These are phyloP conservation scores for Quercus robur DNA, from an alignment of 306 rosid genomes.

Conservation along the genomic window DNA sequence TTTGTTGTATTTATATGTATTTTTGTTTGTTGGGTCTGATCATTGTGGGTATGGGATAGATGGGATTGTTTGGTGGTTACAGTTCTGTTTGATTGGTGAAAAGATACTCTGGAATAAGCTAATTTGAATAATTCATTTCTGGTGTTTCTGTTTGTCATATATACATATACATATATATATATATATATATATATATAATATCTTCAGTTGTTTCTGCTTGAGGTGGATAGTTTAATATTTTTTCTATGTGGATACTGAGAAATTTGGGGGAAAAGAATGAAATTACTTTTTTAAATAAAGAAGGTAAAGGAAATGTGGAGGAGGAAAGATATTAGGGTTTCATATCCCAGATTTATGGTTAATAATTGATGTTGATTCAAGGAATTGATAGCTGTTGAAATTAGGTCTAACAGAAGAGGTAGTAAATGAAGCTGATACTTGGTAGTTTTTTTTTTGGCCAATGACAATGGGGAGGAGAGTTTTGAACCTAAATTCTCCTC, in stretches of 20 bases:
- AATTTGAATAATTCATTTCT: background rate
- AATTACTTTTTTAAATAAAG: background rate
- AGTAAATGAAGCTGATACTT: background rate
- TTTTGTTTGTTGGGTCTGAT: slow-evolving; percentile 6
- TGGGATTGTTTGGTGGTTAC: background rate
- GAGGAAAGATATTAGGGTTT: background rate
- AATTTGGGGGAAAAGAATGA: background rate
- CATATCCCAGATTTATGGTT: background rate
- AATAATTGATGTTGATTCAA: background rate
- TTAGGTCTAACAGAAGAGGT: background rate
- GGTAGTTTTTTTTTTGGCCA: no score
- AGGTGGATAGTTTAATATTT: background rate
- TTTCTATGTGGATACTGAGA: background rate
- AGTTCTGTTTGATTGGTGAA: background rate
- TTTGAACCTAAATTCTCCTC: no score
- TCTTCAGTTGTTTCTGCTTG: background rate
- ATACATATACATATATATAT: no score
- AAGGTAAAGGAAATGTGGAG: background rate
- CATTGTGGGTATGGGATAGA: background rate
- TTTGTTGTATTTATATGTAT: background rate
- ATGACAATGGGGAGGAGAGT: no score
- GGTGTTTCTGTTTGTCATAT: background rate
- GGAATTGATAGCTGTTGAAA: background rate
- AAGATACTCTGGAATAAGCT: background rate
- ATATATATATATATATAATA: background rate